phyloP scores from a whole-genome alignment of 305 asterid species.

The Plantago lanceolata region DNA sequence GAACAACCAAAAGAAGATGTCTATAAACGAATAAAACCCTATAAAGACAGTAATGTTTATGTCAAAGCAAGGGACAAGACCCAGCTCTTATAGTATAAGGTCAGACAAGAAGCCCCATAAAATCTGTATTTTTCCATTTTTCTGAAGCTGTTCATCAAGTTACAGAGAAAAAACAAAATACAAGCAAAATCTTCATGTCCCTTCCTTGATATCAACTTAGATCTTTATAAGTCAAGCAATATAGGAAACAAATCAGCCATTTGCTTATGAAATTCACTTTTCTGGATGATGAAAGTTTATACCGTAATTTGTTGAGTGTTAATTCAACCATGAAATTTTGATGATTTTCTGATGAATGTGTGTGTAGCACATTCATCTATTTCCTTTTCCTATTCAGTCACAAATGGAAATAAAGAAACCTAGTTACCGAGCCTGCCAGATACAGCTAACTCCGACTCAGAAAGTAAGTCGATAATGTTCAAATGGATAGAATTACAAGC shows the following conservation, averaged over 20 bases:
- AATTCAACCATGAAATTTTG: background rate
- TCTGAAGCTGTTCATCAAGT: background rate
- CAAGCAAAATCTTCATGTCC: too few relatives aligned
- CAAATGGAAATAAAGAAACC: background rate
- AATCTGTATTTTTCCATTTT: background rate
- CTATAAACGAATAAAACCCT: background rate
- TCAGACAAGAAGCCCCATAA: background rate
- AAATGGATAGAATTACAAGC: conserved; percentile 4
- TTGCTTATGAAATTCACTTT: too few relatives aligned
- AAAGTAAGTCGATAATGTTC: background rate
- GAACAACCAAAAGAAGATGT: background rate
- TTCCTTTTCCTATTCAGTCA: background rate
- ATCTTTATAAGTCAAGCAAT: too few relatives aligned
- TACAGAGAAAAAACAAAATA: background rate
- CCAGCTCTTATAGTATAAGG: background rate
- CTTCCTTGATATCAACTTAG: too few relatives aligned
- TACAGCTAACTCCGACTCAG: conserved; percentile 4
- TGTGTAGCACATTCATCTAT: background rate
- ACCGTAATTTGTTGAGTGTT: background rate
- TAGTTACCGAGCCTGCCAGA: background rate
- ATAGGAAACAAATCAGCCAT: too few relatives aligned
- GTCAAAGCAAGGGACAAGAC: background rate
- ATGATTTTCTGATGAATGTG: background rate
- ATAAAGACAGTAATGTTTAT: background rate
- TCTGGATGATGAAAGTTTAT: too few relatives aligned